Base-by-base conservation (phyloP, 176 grass and related monocot species). In the Rhynchospora pubera region DNA sequence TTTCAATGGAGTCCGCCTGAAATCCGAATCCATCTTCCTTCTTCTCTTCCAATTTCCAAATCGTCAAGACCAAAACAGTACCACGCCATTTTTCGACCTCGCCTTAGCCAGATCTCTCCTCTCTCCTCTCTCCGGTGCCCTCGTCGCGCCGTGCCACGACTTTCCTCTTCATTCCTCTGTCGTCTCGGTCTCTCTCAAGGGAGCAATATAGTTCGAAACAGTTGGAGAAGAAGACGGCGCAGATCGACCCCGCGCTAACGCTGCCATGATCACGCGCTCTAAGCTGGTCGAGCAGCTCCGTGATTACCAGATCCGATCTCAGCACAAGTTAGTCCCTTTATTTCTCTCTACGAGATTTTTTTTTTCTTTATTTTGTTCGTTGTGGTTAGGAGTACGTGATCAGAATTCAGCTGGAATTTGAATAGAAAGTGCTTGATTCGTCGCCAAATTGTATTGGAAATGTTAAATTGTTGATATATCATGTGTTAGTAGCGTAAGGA, bases 221-320 rank as follows among this genome's bases (percentile, higher is more conserved):
- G 87, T 14, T 84, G 87, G 79, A 90, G 90, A 69, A n/a, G 24
- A 52, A 32, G 47, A 71, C 44, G 79, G 52, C 75, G 80, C n/a
- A 55, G 71, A 88, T 82, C 51, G 55, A 84, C 24, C 24, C 6
- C 39, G 77, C 81, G 57, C 45, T 57, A 75, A 56, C 7, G 80
- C 80, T 90, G 87, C 85, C 78, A 98, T 98, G 95, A 98, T 94
- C 83, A 98, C 95, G 80, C 90, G 92, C 30, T 98, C 95, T 47
- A 98, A 98, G 92, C 92, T 98, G 85, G 95, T 94, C 67, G 95
- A 98, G 87, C 95, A 98, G 89, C 90, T 98, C 50, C 88, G 95
- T 73, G 95, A 94, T 80, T 94, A 98, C 82, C 92, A 94, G 91
- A 94, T 97, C 88, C 94, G 94, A 85, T 97, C 94, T 79, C 92